Percentiles rank a stretch among this genome's conserved stretches.
Evolutionary conservation across 192 early-diverging fungal species (phyloP).

Genomic region (Entomortierella lignicola): DNA sequence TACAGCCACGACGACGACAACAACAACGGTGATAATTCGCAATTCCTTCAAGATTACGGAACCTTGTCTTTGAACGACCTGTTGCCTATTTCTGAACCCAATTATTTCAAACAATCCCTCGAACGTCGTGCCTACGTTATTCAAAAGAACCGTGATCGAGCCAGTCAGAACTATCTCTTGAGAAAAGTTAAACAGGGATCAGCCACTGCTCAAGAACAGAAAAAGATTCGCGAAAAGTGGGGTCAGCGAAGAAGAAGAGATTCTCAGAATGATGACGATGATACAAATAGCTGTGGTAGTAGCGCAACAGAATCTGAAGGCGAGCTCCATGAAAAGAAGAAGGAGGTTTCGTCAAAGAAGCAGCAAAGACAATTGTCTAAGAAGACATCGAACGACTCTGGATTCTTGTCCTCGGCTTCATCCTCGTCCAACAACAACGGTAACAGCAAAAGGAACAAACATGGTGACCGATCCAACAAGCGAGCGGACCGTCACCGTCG

Average conservation of each 20-base stretch:
- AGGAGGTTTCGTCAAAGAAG: neutral
- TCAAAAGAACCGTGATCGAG: slow-evolving; percentile 14
- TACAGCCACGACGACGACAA: neutral
- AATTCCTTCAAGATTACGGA: slow-evolving; percentile 3
- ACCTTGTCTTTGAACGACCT: slow-evolving; percentile 9
- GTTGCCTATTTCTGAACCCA: slow-evolving; percentile 13
- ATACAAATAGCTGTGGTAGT: neutral
- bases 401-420: slow-evolving; percentile 1
- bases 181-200: slow-evolving; percentile 18
- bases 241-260: slow-evolving; percentile 10
- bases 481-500: slow-evolving; percentile 26
- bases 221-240: slow-evolving; percentile 4
- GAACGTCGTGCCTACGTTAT: slow-evolving; percentile 3
- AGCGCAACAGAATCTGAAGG: neutral
- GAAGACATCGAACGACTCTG: neutral
- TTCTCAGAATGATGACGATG: neutral
- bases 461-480: slow-evolving; percentile 28
- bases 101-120: neutral
- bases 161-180: slow-evolving; percentile 11
- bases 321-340: neutral
- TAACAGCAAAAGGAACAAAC: neutral
- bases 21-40: neutral
- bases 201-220: slow-evolving; percentile 7
- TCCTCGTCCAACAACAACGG: neutral
- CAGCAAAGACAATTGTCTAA: slow-evolving; percentile 1